Evolutionary conservation across 192 early-diverging fungal species (phyloP), one percentile per base, ranked within the genome.

Genomic region (Rhizophlyctis rosea): DNA sequence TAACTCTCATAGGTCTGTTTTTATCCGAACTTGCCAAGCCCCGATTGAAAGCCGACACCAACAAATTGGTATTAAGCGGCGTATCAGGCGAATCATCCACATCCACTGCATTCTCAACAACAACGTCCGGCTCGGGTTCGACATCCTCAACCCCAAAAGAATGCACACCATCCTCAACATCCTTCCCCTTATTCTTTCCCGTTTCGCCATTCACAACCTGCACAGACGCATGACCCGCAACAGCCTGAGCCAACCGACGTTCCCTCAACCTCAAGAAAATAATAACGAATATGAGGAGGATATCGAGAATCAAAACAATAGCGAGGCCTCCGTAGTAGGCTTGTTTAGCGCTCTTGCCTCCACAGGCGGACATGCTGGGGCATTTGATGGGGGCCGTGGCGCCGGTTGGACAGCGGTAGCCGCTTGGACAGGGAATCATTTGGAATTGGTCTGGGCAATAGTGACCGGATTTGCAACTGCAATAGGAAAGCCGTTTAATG

Each of bases 1-100:
- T 55, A 59, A 80, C 69, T 13, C 65, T 61, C 34, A 76, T 16
- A 34, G 14, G 44, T 25, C 27, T 18, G 1, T 34, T 49, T 33
- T 49, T 50, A 16, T 35, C 34, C 32, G 54, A 55, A 32, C 47
- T 4, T 29, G 18, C 23, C 23, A 59, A 58, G 3, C 56, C 65
- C 14, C 44, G 23, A 7, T 11, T 18, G 5, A 11, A 4, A 7
- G 13, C 28, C 9, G 24, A 24, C 5, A 9, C 29, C 16, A 4
- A 33, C 55, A 9, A 24, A 4, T 34, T 9, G 5, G 29, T 7
- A 24, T 57, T 31, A 24, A 4, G 18, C 34, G 31, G 24, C 9
- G 7, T 4, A 5, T 34, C 21, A 7, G 13, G 24, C 9, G 13
- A 13, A 39, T n/a, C 16, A 27, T 4, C 11, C 58, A 39, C 3